Conservation (phyloP, 2,329 filamentous ascomycete species). For the Cryphonectria japonica region DNA sequence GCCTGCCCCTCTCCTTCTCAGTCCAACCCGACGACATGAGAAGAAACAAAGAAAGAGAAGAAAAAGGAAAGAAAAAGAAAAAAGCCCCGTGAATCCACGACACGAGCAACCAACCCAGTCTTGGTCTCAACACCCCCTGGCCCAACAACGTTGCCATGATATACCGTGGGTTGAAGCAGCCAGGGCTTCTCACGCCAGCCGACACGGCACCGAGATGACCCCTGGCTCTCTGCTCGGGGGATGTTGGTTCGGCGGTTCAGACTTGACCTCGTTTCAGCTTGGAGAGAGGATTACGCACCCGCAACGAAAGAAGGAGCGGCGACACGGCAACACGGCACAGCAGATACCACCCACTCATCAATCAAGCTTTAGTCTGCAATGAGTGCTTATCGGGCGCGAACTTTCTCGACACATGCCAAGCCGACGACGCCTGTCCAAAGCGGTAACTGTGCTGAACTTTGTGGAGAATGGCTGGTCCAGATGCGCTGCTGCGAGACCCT, state of each 20-base stretch:
- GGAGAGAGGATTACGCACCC: neutral
- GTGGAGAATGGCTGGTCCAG: constrained; percentile 16
- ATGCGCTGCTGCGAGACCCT: constrained; percentile 11
- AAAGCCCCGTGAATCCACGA: neutral
- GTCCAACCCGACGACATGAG: neutral
- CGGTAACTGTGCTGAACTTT: neutral
- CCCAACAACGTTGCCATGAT: neutral
- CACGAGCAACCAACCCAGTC: neutral
- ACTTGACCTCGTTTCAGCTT: neutral
- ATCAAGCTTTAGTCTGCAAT: neutral
- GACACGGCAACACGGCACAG: neutral
- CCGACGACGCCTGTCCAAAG: neutral
- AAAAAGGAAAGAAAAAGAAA: neutral
- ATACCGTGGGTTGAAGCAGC: neutral
- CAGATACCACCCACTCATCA: neutral
- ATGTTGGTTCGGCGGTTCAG: neutral
- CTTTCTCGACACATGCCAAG: neutral
- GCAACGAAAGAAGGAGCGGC: neutral
- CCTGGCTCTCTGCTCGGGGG: neutral
- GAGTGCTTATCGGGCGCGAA: neutral
- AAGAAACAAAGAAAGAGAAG: too few species aligned
- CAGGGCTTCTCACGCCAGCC: neutral
- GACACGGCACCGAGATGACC: neutral
- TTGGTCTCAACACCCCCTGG: neutral
- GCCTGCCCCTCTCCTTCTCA: neutral